These are phyloP conservation scores for Termitomyces bulborhizus DNA, from an alignment of 768 basidiomycete genomes.

Conservation along the genomic window DNA sequence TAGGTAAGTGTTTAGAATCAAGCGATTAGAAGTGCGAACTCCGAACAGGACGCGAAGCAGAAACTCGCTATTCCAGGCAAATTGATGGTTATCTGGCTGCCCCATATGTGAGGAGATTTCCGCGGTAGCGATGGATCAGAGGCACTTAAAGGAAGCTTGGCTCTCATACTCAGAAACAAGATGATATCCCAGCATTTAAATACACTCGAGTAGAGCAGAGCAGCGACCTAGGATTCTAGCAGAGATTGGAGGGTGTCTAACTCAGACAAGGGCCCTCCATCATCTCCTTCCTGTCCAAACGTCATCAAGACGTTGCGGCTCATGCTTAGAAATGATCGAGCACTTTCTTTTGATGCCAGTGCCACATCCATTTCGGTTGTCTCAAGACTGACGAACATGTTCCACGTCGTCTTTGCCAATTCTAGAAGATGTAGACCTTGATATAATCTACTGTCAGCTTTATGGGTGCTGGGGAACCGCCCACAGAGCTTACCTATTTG, in stretches of 20 bases:
- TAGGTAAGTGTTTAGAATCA: not conserved
- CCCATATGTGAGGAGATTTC: not conserved
- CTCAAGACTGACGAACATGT: conserved; percentile 37
- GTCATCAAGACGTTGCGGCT: conserved; percentile 36
- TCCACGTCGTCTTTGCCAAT: conserved; percentile 75
- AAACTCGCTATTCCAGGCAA: not conserved
- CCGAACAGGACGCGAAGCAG: not conserved
- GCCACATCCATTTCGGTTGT: conserved; percentile 15
- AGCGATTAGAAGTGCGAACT: not conserved
- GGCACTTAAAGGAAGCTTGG: not conserved
- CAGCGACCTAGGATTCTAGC: conserved; percentile 19
- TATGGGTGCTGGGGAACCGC: not conserved
- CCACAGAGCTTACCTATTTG: conserved; percentile 54
- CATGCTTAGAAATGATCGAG: conserved; percentile 31
- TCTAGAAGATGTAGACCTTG: conserved; percentile 73
- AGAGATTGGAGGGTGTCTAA: conserved; percentile 37
- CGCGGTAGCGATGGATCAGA: not conserved
- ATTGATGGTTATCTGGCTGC: not conserved
- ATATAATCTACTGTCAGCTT: not conserved
- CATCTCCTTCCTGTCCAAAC: conserved; percentile 60
- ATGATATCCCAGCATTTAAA: not conserved
- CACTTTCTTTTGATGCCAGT: conserved; percentile 20
- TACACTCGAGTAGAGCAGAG: not conserved
- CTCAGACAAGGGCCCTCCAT: conserved; percentile 53
- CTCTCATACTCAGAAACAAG: not conserved